These are phyloP conservation scores for Coemansia sp. DNA, from an alignment of 192 early-diverging fungal species.

Conservation along the genomic window DNA sequence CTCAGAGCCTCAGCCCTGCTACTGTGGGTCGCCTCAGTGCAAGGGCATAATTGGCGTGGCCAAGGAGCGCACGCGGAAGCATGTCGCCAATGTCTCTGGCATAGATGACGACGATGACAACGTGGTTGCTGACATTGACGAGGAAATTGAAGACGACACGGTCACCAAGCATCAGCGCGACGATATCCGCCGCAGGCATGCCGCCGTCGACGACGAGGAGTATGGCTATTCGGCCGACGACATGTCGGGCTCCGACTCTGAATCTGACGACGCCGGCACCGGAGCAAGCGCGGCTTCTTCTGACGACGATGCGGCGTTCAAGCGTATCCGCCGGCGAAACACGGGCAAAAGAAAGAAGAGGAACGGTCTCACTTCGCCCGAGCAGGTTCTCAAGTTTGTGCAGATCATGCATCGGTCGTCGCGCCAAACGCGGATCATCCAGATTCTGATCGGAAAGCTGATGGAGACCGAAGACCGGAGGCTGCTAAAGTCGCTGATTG, in stretches of 20 bases:
- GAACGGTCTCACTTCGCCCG: slow-evolving; percentile 60
- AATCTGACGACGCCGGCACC: slow-evolving; percentile 16
- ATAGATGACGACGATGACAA: slow-evolving; percentile 53
- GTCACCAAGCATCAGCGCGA: slow-evolving; percentile 55
- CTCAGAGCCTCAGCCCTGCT: slow-evolving; percentile 87
- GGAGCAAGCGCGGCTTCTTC: slow-evolving; percentile 7
- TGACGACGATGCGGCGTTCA: slow-evolving; percentile 22
- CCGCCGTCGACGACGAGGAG: slow-evolving; percentile 52
- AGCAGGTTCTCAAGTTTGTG: slow-evolving; percentile 73
- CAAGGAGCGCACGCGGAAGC: slow-evolving; percentile 54
- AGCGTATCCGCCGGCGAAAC: slow-evolving; percentile 35
- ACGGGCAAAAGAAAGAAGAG: slow-evolving; percentile 21
- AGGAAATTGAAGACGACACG: slow-evolving; percentile 56
- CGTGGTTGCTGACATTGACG: slow-evolving; percentile 58
- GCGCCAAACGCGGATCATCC: slow-evolving; percentile 55
- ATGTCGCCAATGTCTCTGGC: slow-evolving; percentile 1
- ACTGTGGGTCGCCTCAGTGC: slow-evolving; percentile 85
- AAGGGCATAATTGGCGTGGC: slow-evolving; percentile 87
- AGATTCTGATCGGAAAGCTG: slow-evolving; percentile 62
- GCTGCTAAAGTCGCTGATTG: slow-evolving; percentile 67
- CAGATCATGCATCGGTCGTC: slow-evolving; percentile 67
- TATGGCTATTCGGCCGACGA: slow-evolving; percentile 47
- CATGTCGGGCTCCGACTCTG: slow-evolving; percentile 20
- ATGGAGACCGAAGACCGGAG: slow-evolving; percentile 55
- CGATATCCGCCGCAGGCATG: slow-evolving; percentile 56